These are phyloP conservation scores for Avena atlantica DNA, from an alignment of 176 grass and related monocot species.

Conservation along the genomic window DNA sequence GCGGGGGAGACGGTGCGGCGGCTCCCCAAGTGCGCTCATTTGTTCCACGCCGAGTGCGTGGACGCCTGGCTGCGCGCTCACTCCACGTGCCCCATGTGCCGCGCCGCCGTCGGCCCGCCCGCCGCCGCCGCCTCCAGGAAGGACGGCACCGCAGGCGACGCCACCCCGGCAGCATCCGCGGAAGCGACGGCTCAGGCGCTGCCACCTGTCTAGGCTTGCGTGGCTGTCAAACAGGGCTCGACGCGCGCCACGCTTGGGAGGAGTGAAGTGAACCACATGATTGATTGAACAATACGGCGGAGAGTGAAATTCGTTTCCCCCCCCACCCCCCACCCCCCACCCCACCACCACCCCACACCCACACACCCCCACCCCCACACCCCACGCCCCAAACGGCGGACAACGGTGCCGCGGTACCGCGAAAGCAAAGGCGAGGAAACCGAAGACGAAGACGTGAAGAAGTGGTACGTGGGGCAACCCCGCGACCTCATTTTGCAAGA, in stretches of 20 bases:
- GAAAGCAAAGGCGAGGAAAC: too few species aligned
- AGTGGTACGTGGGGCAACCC: too few species aligned
- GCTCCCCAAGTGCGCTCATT: constrained; percentile 68
- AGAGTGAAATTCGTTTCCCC: too few species aligned
- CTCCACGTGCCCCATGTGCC: constrained; percentile 75
- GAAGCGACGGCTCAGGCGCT: not conserved
- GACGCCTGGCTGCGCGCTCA: constrained; percentile 65
- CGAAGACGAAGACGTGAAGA: too few species aligned
- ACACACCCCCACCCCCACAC: too few species aligned
- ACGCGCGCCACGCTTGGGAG: not conserved
- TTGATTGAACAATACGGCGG: constrained; percentile 15
- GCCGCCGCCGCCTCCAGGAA: constrained; percentile 18
- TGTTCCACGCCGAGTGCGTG: constrained; percentile 76
- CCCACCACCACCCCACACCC: too few species aligned
- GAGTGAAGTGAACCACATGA: not conserved
- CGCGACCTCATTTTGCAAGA: too few species aligned
- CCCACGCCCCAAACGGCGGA: too few species aligned
- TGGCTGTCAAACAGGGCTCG: not conserved
- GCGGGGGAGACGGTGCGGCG: constrained; percentile 59
- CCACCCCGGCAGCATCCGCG: not conserved
- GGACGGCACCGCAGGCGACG: not conserved
- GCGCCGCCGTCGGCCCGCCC: constrained; percentile 43
- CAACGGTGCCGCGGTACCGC: too few species aligned
- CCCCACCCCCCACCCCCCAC: too few species aligned
- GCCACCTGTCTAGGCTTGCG: constrained; percentile 35